These are phyloP conservation scores for Talaromyces ruber DNA, from an alignment of 495 filamentous ascomycete species.

Conservation along the genomic window DNA sequence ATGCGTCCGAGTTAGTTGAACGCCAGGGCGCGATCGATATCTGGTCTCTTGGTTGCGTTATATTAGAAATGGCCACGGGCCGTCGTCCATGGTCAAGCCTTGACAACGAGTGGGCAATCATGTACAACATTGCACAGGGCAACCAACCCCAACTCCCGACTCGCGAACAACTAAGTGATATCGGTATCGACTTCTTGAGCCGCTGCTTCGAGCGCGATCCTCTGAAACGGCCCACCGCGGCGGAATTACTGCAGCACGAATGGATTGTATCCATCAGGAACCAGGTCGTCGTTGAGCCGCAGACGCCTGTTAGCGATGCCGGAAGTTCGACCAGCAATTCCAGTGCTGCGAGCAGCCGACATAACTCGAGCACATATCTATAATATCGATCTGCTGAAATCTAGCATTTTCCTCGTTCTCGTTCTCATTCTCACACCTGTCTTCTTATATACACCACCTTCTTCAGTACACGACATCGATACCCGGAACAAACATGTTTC, in stretches of 20 bases:
- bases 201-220: constrained; percentile 87
- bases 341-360: constrained; percentile 4
- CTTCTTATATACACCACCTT: not conserved
- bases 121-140: constrained; percentile 99
- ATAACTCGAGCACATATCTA: not conserved
- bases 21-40: constrained; percentile 90
- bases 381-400: not conserved
- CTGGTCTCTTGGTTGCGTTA: constrained; percentile 95
- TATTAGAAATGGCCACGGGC: constrained; percentile 95
- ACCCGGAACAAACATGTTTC: constrained; percentile 2
- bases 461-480: constrained; percentile 3
- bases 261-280: constrained; percentile 73
- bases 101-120: constrained; percentile 99
- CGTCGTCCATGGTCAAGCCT: constrained; percentile 92
- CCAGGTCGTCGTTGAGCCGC: constrained; percentile 48
- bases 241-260: constrained; percentile 88
- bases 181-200: constrained; percentile 81
- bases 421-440: not conserved
- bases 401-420: not conserved
- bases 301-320: constrained; percentile 36
- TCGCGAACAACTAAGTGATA: constrained; percentile 71
- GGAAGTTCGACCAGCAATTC: constrained; percentile 23
- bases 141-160: constrained; percentile 80
- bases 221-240: constrained; percentile 65
- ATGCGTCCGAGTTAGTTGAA: constrained; percentile 38